These are phyloP conservation scores for Boletus sp. DNA, from an alignment of 768 basidiomycete species.

Conservation along the genomic window DNA sequence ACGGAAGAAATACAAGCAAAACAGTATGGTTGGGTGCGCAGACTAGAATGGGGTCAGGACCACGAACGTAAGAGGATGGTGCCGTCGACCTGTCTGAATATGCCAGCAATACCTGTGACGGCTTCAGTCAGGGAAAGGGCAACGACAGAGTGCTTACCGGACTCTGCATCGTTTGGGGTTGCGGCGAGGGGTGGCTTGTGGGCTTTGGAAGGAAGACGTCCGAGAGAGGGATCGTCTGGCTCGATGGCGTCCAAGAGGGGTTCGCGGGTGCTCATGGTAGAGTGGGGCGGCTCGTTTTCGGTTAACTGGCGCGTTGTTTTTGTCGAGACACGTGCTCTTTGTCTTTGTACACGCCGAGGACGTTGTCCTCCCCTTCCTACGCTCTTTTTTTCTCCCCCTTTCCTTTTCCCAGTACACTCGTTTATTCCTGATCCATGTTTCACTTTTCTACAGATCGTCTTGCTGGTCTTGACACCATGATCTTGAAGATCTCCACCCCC, in stretches of 20 bases:
- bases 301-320: conserved; percentile 3
- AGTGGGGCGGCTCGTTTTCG: neutral
- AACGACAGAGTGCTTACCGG: conserved; percentile 44
- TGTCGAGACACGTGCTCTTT: conserved; percentile 17
- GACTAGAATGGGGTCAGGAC: conserved; percentile 47
- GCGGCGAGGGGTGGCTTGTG: conserved; percentile 49
- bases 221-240: conserved; percentile 86
- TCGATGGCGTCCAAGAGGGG: conserved; percentile 83
- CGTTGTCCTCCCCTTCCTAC: neutral
- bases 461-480: conserved; percentile 42
- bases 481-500: conserved; percentile 35
- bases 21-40: conserved; percentile 77
- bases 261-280: conserved; percentile 53
- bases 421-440: conserved; percentile 26
- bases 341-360: conserved; percentile 7
- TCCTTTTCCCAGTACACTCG: conserved; percentile 6
- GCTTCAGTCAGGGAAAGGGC: conserved; percentile 3
- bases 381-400: neutral
- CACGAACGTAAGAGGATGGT: conserved; percentile 1
- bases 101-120: conserved; percentile 61
- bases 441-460: conserved; percentile 40
- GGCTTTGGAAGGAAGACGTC: conserved; percentile 32
- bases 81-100: conserved; percentile 66
- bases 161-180: conserved; percentile 67
- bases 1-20: conserved; percentile 88